These are phyloP conservation scores for Phytopythium montanum DNA, from an alignment of 352 stramenopile genomes.

Conservation along the genomic window DNA sequence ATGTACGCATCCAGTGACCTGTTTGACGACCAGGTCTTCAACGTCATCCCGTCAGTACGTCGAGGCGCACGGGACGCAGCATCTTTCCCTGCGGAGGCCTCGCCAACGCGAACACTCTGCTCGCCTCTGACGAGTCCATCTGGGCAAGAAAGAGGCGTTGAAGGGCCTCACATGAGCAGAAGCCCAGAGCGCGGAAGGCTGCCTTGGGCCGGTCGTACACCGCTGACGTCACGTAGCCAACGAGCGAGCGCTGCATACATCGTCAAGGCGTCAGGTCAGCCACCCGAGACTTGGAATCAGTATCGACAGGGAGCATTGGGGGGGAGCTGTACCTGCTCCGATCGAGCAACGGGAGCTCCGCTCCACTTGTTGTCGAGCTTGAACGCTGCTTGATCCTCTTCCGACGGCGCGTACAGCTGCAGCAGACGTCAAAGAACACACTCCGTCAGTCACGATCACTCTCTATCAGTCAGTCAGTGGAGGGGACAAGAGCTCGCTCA, in stretches of 20 bases:
- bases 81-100: constrained; percentile 41
- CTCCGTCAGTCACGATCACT: background rate
- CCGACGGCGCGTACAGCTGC: constrained; percentile 28
- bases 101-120: constrained; percentile 39
- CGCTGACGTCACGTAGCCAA: constrained; percentile 69
- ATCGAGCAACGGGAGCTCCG: constrained; percentile 17
- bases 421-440: background rate
- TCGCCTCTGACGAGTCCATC: constrained; percentile 1
- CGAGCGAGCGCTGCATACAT: constrained; percentile 26
- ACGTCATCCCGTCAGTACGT: background rate
- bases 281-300: too few species aligned
- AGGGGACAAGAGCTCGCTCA: constrained; percentile 17
- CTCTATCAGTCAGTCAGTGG: background rate
- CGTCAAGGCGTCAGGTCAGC: constrained; percentile 1
- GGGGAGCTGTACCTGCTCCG: constrained; percentile 16
- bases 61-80: constrained; percentile 42
- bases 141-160: constrained; percentile 51
- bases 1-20: constrained; percentile 8
- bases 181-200: constrained; percentile 55
- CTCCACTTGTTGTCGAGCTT: constrained; percentile 30
- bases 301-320: background rate
- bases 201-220: constrained; percentile 78
- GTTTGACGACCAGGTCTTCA: background rate
- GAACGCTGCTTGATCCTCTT: constrained; percentile 21
- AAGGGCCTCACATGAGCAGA: constrained; percentile 59